Conservation (phyloP, 2,329 filamentous ascomycete species). For the Curvularia verruculosa region DNA sequence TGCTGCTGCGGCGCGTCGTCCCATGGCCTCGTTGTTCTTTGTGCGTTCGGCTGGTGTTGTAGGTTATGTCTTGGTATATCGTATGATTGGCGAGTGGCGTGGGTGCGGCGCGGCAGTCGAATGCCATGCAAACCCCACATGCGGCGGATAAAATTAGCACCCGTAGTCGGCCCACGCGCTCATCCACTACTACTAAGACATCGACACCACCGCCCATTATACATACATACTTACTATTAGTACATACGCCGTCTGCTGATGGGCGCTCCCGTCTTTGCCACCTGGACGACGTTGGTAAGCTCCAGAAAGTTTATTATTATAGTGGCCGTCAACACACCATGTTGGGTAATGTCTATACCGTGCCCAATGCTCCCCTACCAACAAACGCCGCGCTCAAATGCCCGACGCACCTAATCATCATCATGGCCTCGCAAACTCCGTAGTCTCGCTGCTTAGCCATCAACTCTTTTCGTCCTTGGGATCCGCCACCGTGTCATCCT, state of each 20-base stretch:
- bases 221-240: constrained; percentile 3
- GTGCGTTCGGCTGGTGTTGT: too few relatives aligned
- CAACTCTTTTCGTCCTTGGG: constrained; percentile 4
- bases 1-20: not conserved
- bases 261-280: not conserved
- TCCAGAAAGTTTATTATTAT: not conserved
- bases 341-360: constrained; percentile 2
- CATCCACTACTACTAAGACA: not conserved
- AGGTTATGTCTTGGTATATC: too few relatives aligned
- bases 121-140: constrained; percentile 7
- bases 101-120: not conserved
- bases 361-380: not conserved
- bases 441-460: not conserved
- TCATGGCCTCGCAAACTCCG: not conserved
- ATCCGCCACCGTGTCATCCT: constrained; percentile 25
- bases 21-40: too few relatives aligned
- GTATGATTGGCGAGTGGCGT: not conserved
- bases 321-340: not conserved
- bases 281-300: not conserved
- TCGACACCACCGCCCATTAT: not conserved
- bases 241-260: too few relatives aligned
- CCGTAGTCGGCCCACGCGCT: not conserved
- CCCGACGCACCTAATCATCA: not conserved
- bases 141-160: constrained; percentile 16
- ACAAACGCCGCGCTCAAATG: constrained; percentile 17